Evolutionary conservation across 805 yeast genomes (phyloP).

Genomic region (Myxozyma kluyveri): DNA sequence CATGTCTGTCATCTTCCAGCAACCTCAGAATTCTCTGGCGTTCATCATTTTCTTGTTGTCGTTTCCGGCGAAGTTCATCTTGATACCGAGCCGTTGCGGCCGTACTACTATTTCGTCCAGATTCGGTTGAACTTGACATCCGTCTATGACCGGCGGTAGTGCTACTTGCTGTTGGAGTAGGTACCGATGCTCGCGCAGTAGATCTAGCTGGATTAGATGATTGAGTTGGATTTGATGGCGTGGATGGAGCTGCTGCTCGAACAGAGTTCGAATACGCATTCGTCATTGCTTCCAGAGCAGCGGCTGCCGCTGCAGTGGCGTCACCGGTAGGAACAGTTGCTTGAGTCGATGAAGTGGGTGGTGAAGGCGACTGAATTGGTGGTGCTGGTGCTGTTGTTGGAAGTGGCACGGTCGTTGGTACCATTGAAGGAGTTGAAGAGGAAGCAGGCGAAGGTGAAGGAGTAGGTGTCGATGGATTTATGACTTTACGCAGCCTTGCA

Average conservation of each 20-base stretch:
- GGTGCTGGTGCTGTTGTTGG: no score
- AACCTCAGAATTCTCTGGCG: constrained; percentile 54
- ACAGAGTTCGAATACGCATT: not conserved
- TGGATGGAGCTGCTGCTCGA: not conserved
- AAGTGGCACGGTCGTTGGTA: not conserved
- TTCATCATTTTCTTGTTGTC: constrained; percentile 47
- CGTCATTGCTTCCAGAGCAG: no score
- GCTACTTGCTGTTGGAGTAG: not conserved
- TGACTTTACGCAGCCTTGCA: constrained; percentile 7
- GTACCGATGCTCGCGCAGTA: not conserved
- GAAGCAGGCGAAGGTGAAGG: not conserved
- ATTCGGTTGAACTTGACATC: no score
- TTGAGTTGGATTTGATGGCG: not conserved
- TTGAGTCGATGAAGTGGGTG: not conserved
- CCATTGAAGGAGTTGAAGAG: not conserved
- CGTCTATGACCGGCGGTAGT: not conserved
- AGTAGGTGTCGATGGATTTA: constrained; percentile 2
- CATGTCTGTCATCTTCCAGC: constrained; percentile 53
- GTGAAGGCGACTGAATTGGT: not conserved
- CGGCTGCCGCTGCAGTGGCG: not conserved
- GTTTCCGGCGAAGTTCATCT: constrained; percentile 42
- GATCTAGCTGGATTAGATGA: not conserved
- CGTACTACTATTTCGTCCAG: no score
- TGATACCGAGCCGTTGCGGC: constrained; percentile 39
- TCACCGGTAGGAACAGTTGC: not conserved